Conservation (phyloP, 2,329 filamentous ascomycete genomes). For the Aspergillus aculeatus region DNA sequence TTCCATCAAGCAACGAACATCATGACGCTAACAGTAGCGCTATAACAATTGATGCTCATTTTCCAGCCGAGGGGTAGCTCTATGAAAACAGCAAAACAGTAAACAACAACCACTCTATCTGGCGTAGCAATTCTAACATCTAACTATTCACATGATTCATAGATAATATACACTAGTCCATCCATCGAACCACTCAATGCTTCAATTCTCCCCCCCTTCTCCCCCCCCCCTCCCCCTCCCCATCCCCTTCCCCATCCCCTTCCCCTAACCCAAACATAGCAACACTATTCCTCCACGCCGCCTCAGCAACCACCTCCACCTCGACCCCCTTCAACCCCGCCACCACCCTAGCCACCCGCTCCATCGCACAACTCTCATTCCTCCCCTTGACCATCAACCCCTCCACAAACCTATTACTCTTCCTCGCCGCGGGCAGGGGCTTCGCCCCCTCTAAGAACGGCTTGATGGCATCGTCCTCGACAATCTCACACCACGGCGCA, state of each 20-base stretch:
- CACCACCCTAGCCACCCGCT: conserved; percentile 49
- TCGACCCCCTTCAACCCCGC: conserved; percentile 48
- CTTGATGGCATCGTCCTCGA: conserved; percentile 38
- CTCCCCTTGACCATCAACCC: conserved; percentile 49
- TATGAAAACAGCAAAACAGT: too few relatives aligned
- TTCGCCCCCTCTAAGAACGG: conserved; percentile 41
- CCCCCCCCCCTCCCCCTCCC: neutral
- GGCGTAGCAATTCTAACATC: too few relatives aligned
- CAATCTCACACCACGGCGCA: conserved; percentile 50
- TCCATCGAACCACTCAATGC: too few relatives aligned
- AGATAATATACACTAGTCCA: too few relatives aligned
- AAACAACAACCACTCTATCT: too few relatives aligned
- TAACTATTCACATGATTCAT: too few relatives aligned
- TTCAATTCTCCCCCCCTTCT: too few relatives aligned
- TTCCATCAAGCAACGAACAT: too few relatives aligned
- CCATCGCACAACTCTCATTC: conserved; percentile 53
- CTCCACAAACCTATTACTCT: conserved; percentile 50
- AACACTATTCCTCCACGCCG: conserved; percentile 39
- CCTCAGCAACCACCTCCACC: conserved; percentile 46
- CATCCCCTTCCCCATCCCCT: neutral
- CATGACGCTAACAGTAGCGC: too few relatives aligned
- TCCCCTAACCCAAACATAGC: conserved; percentile 31
- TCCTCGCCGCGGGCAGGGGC: conserved; percentile 44
- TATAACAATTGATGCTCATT: too few relatives aligned
- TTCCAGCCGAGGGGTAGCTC: too few relatives aligned